Percentiles rank a stretch among this genome's conserved stretches.
phyloP scores from a whole-genome alignment of 441 rosid genomes.

The Erodium trifolium region DNA sequence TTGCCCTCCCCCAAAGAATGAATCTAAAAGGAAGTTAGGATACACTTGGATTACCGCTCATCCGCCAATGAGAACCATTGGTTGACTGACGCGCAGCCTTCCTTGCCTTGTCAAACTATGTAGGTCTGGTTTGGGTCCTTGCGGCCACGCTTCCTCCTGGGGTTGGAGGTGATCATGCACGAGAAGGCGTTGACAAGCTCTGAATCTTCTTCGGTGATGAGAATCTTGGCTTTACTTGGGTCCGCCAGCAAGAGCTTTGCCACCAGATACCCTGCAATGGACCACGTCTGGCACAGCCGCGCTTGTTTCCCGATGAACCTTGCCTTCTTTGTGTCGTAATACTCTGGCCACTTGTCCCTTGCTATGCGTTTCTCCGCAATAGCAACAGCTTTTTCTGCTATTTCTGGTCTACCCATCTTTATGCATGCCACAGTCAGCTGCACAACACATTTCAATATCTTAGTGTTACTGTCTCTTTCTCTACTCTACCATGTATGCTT shows the following conservation, averaged over 20 bases:
- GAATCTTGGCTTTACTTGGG: conserved; percentile 45
- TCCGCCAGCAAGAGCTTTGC: conserved; percentile 51
- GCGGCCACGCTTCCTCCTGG: conserved; percentile 49
- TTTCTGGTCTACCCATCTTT: conserved; percentile 61
- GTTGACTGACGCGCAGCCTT: no score
- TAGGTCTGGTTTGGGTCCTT: conserved; percentile 42
- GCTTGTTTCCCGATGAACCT: conserved; percentile 59
- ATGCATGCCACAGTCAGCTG: conserved; percentile 65
- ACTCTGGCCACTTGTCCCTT: conserved; percentile 65
- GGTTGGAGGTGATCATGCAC: conserved; percentile 55
- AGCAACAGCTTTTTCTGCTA: conserved; percentile 53
- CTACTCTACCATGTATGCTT: background rate
- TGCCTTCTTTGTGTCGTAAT: conserved; percentile 53
- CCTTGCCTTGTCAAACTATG: conserved; percentile 29
- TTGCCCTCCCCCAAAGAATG: no score
- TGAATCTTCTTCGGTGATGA: conserved; percentile 48
- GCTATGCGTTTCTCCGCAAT: conserved; percentile 47
- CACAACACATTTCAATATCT: conserved; percentile 10
- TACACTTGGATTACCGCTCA: no score
- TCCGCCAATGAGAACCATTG: no score
- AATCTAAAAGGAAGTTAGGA: no score
- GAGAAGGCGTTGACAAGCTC: conserved; percentile 54
- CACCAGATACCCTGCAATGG: conserved; percentile 56
- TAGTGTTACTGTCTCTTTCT: conserved; percentile 7
- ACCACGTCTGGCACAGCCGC: conserved; percentile 55